Evolutionary conservation across 1,284 basidiomycete species (phyloP), one percentile per base, ranked within the genome.

Genomic region (Stereum hirsutum): DNA sequence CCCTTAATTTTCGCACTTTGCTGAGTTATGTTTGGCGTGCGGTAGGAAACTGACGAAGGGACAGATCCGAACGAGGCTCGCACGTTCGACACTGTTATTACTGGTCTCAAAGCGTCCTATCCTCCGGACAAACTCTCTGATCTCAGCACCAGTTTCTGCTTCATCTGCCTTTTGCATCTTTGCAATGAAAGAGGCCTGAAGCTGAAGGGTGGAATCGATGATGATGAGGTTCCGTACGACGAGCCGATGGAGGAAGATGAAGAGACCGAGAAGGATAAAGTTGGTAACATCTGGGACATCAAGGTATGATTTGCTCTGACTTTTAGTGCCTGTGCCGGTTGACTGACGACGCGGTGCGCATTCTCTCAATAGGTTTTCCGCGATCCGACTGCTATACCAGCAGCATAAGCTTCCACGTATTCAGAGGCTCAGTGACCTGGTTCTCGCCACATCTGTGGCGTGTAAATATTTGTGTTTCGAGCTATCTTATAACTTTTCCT

Each of bases 111-210:
- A 51, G 73, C 69, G 41, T 76, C 83, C 6, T 99, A 99, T 62
- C 89, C 95, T 0, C 71, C 72, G 48, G 92, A 97, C 35, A 96
- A 94, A 70, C 88, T 99, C 84, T 82, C 88, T 36, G 96, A 99
- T 54, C 97, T 99, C 61, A 96, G 92, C 60, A 99, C 96, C 7
- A 96, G 91, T 49, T 99, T 97, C 78, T 99, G 95, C 64, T 99
- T 99, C 70, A 99, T 99, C 61, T 99, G 95, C 58, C 66, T 99
- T 27, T 66, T 96, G 26, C 93, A 97, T 66, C 70, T 99, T 32
- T 94, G 93, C 35, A 96, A 98, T 58, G 93, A 98, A 60, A 89
- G 91, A 57, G 94, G 94, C 1, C 70, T 97, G 35, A 85, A 82
- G 55, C 72, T 94, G 33, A 84, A 89, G 60, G 65, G 67, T 21